Percentiles rank a stretch among this genome's conserved stretches.
phyloP scores from a whole-genome alignment of 192 early-diverging fungal genomes.

The Gamsiella multidivaricata region DNA sequence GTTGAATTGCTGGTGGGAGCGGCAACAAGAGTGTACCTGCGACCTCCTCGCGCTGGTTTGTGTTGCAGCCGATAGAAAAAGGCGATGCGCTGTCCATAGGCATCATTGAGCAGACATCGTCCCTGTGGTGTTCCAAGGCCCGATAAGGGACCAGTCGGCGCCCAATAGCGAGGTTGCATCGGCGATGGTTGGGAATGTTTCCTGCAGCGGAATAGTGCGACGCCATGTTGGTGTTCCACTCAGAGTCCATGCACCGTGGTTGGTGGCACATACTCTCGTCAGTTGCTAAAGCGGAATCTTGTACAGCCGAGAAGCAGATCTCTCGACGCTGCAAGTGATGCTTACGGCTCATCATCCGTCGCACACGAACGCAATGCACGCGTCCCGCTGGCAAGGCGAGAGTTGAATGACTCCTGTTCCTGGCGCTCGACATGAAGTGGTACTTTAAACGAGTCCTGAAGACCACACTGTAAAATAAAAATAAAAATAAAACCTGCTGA shows the following conservation, averaged over 20 bases:
- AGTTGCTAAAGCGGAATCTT: constrained; percentile 11
- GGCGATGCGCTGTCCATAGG: not conserved
- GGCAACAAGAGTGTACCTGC: constrained; percentile 7
- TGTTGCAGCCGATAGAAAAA: not conserved
- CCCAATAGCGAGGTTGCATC: constrained; percentile 1
- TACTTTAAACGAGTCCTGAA: too few species aligned
- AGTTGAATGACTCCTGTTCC: constrained; percentile 20
- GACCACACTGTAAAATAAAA: not conserved
- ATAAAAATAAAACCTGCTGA: not conserved
- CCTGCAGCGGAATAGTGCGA: not conserved
- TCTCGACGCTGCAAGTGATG: constrained; percentile 45
- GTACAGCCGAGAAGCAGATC: constrained; percentile 2
- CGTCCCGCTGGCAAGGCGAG: constrained; percentile 16
- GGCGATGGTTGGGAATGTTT: not conserved
- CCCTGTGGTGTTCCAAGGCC: not conserved
- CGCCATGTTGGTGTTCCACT: not conserved
- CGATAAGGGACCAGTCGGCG: not conserved
- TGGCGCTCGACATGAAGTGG: constrained; percentile 19
- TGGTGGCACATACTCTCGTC: constrained; percentile 24
- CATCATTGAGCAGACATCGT: not conserved
- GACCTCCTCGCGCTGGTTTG: not conserved
- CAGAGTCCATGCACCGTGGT: not conserved
- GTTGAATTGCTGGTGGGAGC: constrained; percentile 14
- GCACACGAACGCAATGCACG: constrained; percentile 49
- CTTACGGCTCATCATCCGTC: constrained; percentile 48